Conservation (phyloP, 345 rosid species). For the Populus euphratica region DNA sequence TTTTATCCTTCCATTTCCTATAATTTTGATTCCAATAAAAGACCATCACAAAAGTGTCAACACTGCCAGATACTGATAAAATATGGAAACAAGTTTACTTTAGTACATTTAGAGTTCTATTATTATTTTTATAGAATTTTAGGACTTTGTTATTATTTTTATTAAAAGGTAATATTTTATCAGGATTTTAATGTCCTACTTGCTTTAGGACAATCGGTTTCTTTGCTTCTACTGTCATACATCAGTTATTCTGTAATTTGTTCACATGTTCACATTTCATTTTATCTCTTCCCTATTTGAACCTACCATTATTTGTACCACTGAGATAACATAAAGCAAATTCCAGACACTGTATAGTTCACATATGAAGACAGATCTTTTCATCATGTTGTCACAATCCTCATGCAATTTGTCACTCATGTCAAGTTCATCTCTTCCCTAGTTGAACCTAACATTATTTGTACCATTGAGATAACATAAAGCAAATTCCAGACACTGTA, state of each 20-base stretch:
- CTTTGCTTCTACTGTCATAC: too few relatives aligned
- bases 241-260: background rate
- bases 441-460: background rate
- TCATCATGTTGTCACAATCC: background rate
- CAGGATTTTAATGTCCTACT: too few relatives aligned
- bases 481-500: background rate
- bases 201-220: too few relatives aligned
- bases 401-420: too few relatives aligned
- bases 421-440: background rate
- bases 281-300: background rate
- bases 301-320: background rate
- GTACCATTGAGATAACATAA: background rate
- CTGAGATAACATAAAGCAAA: background rate
- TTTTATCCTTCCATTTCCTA: background rate
- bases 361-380: background rate
- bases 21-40: background rate
- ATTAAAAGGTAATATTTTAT: too few relatives aligned
- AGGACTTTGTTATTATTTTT: too few relatives aligned
- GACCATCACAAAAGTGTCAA: background rate
- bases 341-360: background rate
- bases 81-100: too few relatives aligned
- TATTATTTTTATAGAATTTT: too few relatives aligned
- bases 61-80: too few relatives aligned
- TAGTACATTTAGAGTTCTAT: too few relatives aligned
- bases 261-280: too few relatives aligned